phyloP scores from a whole-genome alignment of 768 basidiomycete genomes.

The Psilocybe cubensis region DNA sequence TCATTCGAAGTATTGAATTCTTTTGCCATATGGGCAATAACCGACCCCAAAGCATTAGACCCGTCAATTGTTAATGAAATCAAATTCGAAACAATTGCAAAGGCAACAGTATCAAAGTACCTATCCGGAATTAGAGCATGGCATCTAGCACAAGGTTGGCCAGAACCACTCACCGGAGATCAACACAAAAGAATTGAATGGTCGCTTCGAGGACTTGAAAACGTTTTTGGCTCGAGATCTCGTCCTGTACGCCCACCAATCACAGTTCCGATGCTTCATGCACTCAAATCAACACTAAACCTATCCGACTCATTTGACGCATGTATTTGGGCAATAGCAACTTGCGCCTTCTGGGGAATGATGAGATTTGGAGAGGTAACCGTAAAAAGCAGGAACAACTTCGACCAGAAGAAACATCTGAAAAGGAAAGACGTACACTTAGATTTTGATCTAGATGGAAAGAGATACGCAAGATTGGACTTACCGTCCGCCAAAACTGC shows the following conservation, averaged over 20 bases:
- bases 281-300: constrained; percentile 22
- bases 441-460: constrained; percentile 25
- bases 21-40: constrained; percentile 37
- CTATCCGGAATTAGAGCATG: constrained; percentile 38
- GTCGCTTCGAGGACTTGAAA: constrained; percentile 32
- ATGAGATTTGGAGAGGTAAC: constrained; percentile 42
- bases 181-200: constrained; percentile 25
- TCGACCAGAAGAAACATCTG: constrained; percentile 26
- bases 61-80: constrained; percentile 6
- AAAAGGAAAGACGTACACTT: constrained; percentile 23
- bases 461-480: constrained; percentile 29
- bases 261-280: constrained; percentile 32
- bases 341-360: constrained; percentile 42
- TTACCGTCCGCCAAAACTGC: constrained; percentile 43
- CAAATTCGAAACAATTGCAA: constrained; percentile 34
- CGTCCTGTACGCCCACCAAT: constrained; percentile 34
- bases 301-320: constrained; percentile 39
- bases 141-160: constrained; percentile 44
- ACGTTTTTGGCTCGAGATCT: constrained; percentile 18
- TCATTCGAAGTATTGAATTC: constrained; percentile 33
- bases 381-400: constrained; percentile 22
- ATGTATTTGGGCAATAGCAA: constrained; percentile 38
- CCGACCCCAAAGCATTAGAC: constrained; percentile 26
- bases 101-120: constrained; percentile 31
- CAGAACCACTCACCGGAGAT: constrained; percentile 27